Base-by-base conservation (phyloP, 208 protist genomes). In the Acanthamoeba rhysodes region DNA sequence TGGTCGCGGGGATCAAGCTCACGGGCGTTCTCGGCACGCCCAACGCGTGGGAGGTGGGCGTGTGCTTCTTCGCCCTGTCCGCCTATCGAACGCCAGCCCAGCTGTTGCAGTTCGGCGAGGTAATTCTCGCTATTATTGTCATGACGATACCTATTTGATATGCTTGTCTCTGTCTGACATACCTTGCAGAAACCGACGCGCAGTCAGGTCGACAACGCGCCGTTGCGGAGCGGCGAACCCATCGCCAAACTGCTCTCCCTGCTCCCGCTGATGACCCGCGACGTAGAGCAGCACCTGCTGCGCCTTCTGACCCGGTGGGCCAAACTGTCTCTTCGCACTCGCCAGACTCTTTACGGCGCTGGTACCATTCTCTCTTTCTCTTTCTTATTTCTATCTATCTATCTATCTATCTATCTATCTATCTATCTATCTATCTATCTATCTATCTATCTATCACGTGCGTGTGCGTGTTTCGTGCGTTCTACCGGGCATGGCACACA, bases 301-400 rank as follows among this genome's bases (percentile, higher is more conserved):
- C 34, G 20, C 0, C 72, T 80, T 6, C 72, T 80, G 32, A 80
- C 32, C 14, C 72, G 72, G 24, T 48, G 29, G 34, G 72, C 72
- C 72, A 80, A 80, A 24, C 72, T 80, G 10, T 80, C 72, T 9
- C 72, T 80, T 14, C 72, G 72, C 41, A 80, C 72, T 22, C 41
- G 72, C 32, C 72, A 80, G 29, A 80, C 72, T 6, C 72, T 80
- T 29, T 80, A 34, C 32, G 12, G 34, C 41, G 72, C 72, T 80
- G 72, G 72, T 48, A 14, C n/a, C 24, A 29, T 14, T 2, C 62
- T 29, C 9, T 68, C 27, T 68, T 4, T 68, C 24, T 68, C 34
- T 0, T 22, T 62, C 8, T 62, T n/a, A n/a, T n/a, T n/a, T n/a
- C n/a, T n/a, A n/a, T n/a, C n/a, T n/a, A n/a, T n/a, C n/a, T n/a